Conservation (phyloP, 768 basidiomycete species). For the Amanita muscaria region DNA sequence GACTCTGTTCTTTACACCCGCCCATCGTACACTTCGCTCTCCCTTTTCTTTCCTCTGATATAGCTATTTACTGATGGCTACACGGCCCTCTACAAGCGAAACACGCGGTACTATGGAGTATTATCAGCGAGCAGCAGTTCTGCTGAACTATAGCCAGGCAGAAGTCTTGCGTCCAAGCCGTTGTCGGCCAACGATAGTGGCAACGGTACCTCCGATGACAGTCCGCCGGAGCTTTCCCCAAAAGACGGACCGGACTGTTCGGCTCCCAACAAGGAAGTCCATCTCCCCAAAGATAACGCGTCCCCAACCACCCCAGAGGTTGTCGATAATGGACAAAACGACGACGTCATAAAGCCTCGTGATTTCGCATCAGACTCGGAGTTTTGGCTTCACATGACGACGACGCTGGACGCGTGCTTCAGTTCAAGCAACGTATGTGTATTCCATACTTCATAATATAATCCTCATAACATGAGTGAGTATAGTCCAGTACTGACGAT, state of each 20-base stretch:
- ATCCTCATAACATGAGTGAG: no score
- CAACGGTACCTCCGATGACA: neutral
- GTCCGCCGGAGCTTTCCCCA: no score
- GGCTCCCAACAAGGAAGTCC: no score
- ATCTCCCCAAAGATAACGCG: no score
- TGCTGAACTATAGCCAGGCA: conserved; percentile 22
- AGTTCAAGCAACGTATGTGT: no score
- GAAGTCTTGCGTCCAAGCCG: conserved; percentile 17
- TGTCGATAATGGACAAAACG: no score
- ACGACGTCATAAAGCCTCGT: no score
- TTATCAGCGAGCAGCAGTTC: neutral
- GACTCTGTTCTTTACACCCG: neutral
- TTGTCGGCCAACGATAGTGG: conserved; percentile 11
- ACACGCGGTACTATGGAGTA: conserved; percentile 20
- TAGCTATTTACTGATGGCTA: conserved; percentile 4
- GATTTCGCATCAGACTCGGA: conserved; percentile 42
- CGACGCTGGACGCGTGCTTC: conserved; percentile 46
- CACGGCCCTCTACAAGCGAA: conserved; percentile 9
- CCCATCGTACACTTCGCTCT: neutral
- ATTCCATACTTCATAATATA: no score
- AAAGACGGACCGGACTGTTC: no score
- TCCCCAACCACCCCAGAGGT: no score
- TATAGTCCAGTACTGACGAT: no score
- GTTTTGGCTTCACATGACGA: conserved; percentile 54
- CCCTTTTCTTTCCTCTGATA: neutral